Evolutionary conservation across 139 green algal genomes (phyloP).

Genomic region (Nannochloris sp.): DNA sequence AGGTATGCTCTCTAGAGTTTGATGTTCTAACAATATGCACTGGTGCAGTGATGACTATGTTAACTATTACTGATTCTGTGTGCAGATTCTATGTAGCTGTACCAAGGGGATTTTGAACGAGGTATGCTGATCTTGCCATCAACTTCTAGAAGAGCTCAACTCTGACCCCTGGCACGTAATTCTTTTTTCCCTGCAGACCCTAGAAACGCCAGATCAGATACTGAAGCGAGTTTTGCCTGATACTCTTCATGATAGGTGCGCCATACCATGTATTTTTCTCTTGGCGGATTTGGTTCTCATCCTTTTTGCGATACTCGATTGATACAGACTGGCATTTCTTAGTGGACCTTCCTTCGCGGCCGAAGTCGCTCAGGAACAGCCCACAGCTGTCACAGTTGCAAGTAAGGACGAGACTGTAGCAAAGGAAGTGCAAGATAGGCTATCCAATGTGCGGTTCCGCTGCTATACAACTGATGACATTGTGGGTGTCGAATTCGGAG

Average conservation of each 20-base stretch:
- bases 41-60: too few relatives aligned
- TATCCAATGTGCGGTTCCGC: slow-evolving; percentile 32
- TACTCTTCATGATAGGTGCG: slow-evolving; percentile 8
- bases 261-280: background rate
- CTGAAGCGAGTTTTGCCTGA: slow-evolving; percentile 47
- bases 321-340: slow-evolving; percentile 40
- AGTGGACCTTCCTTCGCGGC: slow-evolving; percentile 52
- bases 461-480: slow-evolving; percentile 57
- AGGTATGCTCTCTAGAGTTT: slow-evolving; percentile 27
- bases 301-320: too few relatives aligned
- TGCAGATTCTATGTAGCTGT: slow-evolving; percentile 4
- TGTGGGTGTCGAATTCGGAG: slow-evolving; percentile 48
- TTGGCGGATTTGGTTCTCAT: too few relatives aligned
- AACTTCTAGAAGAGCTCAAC: background rate
- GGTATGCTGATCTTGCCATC: background rate
- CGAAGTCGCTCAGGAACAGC: slow-evolving; percentile 37
- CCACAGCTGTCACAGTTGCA: slow-evolving; percentile 50
- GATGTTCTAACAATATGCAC: too few relatives aligned
- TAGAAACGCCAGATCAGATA: slow-evolving; percentile 64
- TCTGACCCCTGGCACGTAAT: background rate
- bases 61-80: too few relatives aligned
- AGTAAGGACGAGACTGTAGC: slow-evolving; percentile 27
- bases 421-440: slow-evolving; percentile 21
- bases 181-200: slow-evolving; percentile 14
- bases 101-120: slow-evolving; percentile 31